Percentiles rank a stretch among this genome's conserved stretches.
Evolutionary conservation across 352 stramenopile genomes (phyloP).

Genomic region (Hyaloperonospora arabidopsidis): DNA sequence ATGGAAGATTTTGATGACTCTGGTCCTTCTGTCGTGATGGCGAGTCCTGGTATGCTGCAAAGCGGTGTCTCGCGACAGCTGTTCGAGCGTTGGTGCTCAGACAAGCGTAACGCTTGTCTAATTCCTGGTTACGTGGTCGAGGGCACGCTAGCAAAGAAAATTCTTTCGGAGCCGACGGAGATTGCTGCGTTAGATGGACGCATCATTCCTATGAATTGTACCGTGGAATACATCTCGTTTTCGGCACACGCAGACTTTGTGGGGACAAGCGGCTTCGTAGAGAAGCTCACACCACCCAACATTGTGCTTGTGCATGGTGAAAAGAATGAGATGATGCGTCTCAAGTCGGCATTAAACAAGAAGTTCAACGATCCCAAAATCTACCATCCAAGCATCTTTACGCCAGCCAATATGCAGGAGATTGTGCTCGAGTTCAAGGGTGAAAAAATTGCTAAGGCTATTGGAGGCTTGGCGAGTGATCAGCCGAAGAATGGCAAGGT

Average conservation of each 20-base stretch:
- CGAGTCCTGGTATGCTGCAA: constrained; percentile 98
- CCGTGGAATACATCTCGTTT: constrained; percentile 97
- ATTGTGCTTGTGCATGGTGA: constrained; percentile 96
- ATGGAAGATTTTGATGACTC: constrained; percentile 96
- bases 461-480: constrained; percentile 57
- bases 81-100: constrained; percentile 96
- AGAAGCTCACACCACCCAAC: constrained; percentile 88
- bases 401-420: constrained; percentile 82
- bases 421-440: constrained; percentile 84
- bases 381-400: constrained; percentile 77
- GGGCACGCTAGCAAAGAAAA: constrained; percentile 96
- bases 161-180: constrained; percentile 92
- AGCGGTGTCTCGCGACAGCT: constrained; percentile 95
- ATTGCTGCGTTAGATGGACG: constrained; percentile 91
- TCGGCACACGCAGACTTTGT: constrained; percentile 97
- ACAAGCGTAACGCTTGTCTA: constrained; percentile 97
- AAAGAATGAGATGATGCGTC: constrained; percentile 95
- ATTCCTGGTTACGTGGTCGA: constrained; percentile 99
- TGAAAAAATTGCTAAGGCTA: constrained; percentile 85
- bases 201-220: constrained; percentile 90
- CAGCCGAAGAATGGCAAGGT: constrained; percentile 73
- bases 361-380: constrained; percentile 86
- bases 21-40: constrained; percentile 98
- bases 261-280: constrained; percentile 93
- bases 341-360: constrained; percentile 89